phyloP scores from a whole-genome alignment of 2,329 filamentous ascomycete genomes.

The Trichoderma sp. region DNA sequence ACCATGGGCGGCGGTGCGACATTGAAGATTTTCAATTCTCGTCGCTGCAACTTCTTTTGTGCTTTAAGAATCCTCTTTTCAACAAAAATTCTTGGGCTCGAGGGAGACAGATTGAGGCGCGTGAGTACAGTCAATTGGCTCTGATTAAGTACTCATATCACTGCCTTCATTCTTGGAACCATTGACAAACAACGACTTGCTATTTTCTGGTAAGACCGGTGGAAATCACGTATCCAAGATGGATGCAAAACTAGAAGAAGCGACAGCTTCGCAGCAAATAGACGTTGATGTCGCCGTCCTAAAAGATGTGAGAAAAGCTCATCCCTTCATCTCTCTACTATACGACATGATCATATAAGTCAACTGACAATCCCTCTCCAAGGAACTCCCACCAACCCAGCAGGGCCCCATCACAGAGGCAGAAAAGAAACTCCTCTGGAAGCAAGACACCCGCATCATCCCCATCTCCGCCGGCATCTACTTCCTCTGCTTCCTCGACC shows the following conservation, averaged over 20 bases:
- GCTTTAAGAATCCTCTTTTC: not conserved
- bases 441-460: constrained; percentile 62
- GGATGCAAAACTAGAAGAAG: constrained; percentile 19
- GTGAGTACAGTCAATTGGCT: not conserved
- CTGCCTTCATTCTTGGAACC: not conserved
- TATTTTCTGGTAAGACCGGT: not conserved
- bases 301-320: constrained; percentile 8
- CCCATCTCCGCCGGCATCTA: constrained; percentile 64
- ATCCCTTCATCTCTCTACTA: not conserved
- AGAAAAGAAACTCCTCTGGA: constrained; percentile 47
- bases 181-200: not conserved
- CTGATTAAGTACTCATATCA: too few relatives aligned
- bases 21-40: not conserved
- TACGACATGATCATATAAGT: not conserved
- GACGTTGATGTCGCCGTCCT: constrained; percentile 7
- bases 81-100: not conserved
- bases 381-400: constrained; percentile 20
- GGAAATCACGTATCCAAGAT: not conserved
- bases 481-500: constrained; percentile 65
- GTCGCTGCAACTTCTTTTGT: not conserved
- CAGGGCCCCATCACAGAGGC: constrained; percentile 27
- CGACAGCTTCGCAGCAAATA: not conserved
- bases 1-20: not conserved
- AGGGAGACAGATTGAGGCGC: not conserved
- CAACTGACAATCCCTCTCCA: not conserved